These are phyloP conservation scores for Arabidopsis arenosa DNA, from an alignment of 345 rosid species.

Conservation along the genomic window DNA sequence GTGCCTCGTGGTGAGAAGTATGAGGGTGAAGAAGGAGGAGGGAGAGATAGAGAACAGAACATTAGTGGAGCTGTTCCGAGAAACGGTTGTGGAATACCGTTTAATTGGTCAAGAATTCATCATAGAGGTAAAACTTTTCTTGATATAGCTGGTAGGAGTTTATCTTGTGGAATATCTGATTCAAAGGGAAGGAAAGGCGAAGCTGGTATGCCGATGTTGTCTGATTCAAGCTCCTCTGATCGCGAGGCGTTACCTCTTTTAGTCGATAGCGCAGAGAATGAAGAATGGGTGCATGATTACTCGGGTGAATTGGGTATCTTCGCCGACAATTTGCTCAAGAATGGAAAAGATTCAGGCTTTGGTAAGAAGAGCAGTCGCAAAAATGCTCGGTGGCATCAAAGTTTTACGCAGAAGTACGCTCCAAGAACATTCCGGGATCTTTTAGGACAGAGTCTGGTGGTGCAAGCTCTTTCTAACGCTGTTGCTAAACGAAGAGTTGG, in stretches of 20 bases:
- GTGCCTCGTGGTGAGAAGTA: slow-evolving; percentile 54
- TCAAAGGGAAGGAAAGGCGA: slow-evolving; percentile 64
- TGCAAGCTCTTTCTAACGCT: slow-evolving; percentile 91
- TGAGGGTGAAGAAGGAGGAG: slow-evolving; percentile 59
- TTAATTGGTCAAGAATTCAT: slow-evolving; percentile 98
- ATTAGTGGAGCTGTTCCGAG: slow-evolving; percentile 64
- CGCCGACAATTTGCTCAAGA: slow-evolving; percentile 80
- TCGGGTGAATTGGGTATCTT: slow-evolving; percentile 92
- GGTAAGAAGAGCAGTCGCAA: slow-evolving; percentile 49
- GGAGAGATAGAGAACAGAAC: slow-evolving; percentile 49
- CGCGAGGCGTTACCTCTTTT: slow-evolving; percentile 78
- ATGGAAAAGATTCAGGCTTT: slow-evolving; percentile 66
- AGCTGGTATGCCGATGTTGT: slow-evolving; percentile 61
- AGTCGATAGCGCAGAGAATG: slow-evolving; percentile 67
- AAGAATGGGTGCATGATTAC: slow-evolving; percentile 86
- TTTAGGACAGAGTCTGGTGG: slow-evolving; percentile 86
- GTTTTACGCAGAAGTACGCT: slow-evolving; percentile 80
- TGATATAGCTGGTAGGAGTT: slow-evolving; percentile 93
- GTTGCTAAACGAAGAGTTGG: slow-evolving; percentile 77
- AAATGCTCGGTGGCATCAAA: slow-evolving; percentile 67
- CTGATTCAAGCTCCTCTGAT: slow-evolving; percentile 65
- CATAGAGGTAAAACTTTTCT: slow-evolving; percentile 78
- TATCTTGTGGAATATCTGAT: slow-evolving; percentile 90
- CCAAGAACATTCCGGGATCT: slow-evolving; percentile 80
- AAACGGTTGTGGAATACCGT: slow-evolving; percentile 95